Evolutionary conservation across 129 eudicot species (phyloP).

Genomic region (Flaveria sonorensis): DNA sequence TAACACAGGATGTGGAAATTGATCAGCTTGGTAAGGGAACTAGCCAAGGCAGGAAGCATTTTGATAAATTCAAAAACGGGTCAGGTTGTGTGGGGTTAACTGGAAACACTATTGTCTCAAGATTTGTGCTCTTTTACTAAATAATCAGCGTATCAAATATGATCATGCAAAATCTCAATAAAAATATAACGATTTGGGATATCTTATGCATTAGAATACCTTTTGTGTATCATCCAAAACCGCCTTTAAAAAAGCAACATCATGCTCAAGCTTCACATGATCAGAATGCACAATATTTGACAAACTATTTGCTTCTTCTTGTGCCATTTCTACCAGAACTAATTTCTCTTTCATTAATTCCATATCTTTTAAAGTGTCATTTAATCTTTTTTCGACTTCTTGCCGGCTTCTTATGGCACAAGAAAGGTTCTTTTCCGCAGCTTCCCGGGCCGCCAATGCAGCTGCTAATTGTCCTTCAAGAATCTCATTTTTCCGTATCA

Average conservation of each 20-base stretch:
- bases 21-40: background rate
- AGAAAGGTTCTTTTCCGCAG: conserved; percentile 79
- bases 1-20: background rate
- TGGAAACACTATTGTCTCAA: background rate
- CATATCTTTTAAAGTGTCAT: conserved; percentile 65
- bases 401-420: conserved; percentile 59
- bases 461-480: conserved; percentile 91
- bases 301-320: conserved; percentile 86
- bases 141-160: background rate
- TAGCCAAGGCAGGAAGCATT: background rate
- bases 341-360: conserved; percentile 80
- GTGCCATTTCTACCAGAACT: conserved; percentile 73
- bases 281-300: conserved; percentile 93
- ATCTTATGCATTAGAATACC: conserved; percentile 38
- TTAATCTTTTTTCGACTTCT: conserved; percentile 68
- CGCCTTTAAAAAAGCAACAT: conserved; percentile 91
- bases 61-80: background rate
- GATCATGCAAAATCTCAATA: background rate
- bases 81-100: background rate
- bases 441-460: conserved; percentile 73
- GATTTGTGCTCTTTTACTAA: background rate
- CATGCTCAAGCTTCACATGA: conserved; percentile 92
- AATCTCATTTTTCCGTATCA: conserved; percentile 66
- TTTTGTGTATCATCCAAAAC: conserved; percentile 94
- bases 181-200: background rate